These are phyloP conservation scores for Glycine tomentella DNA, from an alignment of 306 rosid species.

Conservation along the genomic window DNA sequence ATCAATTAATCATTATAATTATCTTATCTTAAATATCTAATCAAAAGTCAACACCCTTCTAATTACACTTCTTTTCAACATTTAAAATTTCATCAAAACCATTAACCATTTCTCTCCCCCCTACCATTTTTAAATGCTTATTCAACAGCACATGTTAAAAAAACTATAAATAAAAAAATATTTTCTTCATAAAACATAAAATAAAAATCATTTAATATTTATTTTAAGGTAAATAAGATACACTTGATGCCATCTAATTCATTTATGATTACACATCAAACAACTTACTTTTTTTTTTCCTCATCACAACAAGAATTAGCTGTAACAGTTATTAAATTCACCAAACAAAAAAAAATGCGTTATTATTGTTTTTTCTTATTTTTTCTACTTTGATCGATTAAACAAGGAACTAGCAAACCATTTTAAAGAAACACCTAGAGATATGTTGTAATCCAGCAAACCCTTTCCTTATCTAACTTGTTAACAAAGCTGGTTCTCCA, in stretches of 20 bases:
- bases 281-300: not conserved
- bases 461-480: conserved; percentile 14
- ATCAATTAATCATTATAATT: conserved; percentile 48
- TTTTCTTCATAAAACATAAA: not conserved
- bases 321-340: not conserved
- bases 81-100: not conserved
- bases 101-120: not conserved
- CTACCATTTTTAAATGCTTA: not conserved
- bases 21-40: conserved; percentile 18
- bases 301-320: not conserved
- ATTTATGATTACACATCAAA: not conserved
- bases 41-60: conserved; percentile 44
- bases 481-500: conserved; percentile 29
- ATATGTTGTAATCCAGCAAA: conserved; percentile 35
- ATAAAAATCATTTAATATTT: not conserved
- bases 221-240: not conserved
- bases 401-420: not conserved
- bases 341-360: not conserved
- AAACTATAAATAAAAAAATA: no score
- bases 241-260: not conserved
- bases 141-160: not conserved
- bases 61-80: not conserved
- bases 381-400: not conserved
- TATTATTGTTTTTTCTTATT: not conserved
- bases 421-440: not conserved